Conservation (phyloP, 176 grass and related monocot species). For the Ensete ventricosum region DNA sequence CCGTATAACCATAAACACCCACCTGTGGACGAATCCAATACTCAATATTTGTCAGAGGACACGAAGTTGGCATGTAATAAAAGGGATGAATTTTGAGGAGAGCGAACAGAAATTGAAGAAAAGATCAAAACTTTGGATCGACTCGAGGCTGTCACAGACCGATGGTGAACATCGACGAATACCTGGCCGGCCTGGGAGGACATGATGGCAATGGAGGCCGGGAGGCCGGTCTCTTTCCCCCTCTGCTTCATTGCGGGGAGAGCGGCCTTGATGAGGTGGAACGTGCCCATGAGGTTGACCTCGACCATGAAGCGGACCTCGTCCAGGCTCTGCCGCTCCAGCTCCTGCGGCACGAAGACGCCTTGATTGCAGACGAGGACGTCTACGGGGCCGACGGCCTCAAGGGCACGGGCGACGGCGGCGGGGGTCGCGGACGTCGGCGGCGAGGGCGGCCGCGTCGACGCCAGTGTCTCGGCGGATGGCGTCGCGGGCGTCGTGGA, state of each 20-base stretch:
- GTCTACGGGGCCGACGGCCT: conserved; percentile 48
- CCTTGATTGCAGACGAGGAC: conserved; percentile 87
- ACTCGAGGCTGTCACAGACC: background rate
- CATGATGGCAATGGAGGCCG: conserved; percentile 70
- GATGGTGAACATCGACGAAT: background rate
- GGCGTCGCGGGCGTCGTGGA: conserved; percentile 44
- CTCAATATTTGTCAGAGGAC: no score
- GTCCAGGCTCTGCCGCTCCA: conserved; percentile 63
- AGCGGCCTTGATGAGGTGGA: conserved; percentile 56
- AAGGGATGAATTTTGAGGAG: background rate
- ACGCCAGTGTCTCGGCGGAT: conserved; percentile 42
- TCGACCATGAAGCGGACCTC: conserved; percentile 81
- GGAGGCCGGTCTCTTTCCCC: conserved; percentile 37
- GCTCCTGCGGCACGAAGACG: conserved; percentile 78
- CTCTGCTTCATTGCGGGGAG: conserved; percentile 63
- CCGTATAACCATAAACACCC: conserved; percentile 79
- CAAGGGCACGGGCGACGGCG: conserved; percentile 43
- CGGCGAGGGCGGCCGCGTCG: conserved; percentile 30
- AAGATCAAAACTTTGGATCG: background rate
- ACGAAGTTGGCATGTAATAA: background rate
- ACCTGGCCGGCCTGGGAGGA: conserved; percentile 96
- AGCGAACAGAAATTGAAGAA: background rate
- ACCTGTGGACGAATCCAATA: conserved; percentile 23
- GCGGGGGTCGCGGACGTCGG: conserved; percentile 57
- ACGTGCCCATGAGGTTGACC: conserved; percentile 82